These are phyloP conservation scores for Trametes sp. DNA, from an alignment of 1,284 basidiomycete genomes.

Conservation along the genomic window DNA sequence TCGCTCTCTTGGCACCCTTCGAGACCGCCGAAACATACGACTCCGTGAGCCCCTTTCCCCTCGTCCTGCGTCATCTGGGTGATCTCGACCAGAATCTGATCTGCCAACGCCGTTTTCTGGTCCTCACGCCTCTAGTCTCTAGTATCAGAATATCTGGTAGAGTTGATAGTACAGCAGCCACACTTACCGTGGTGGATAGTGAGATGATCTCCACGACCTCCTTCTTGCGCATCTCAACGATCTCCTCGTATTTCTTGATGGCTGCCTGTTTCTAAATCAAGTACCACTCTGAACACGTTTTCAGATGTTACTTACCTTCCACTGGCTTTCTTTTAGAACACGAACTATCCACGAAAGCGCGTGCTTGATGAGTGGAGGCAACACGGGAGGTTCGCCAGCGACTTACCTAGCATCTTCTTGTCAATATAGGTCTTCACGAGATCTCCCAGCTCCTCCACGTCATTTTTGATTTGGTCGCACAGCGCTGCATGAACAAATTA, in stretches of 20 bases:
- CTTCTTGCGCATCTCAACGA: conserved; percentile 8
- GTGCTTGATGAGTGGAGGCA: background rate
- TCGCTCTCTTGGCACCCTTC: conserved; percentile 3
- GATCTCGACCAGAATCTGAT: background rate
- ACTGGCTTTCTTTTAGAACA: conserved; percentile 2
- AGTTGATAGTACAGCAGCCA: no score
- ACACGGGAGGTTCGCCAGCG: background rate
- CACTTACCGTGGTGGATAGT: background rate
- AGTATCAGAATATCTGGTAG: no score
- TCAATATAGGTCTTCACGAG: conserved; percentile 1
- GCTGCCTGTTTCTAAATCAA: background rate
- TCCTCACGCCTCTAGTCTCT: background rate
- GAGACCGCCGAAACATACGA: background rate
- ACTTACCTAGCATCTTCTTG: conserved; percentile 7
- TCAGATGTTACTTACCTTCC: background rate
- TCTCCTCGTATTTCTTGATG: background rate
- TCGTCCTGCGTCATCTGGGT: background rate
- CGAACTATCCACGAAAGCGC: background rate
- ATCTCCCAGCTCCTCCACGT: background rate
- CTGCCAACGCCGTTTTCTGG: background rate
- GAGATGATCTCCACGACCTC: conserved; percentile 2
- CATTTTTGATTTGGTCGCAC: conserved; percentile 3
- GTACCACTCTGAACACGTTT: no score
- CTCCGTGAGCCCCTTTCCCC: background rate
- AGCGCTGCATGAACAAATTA: background rate